phyloP scores from a whole-genome alignment of 2,329 filamentous ascomycete species.

The Aspergillus latus region DNA sequence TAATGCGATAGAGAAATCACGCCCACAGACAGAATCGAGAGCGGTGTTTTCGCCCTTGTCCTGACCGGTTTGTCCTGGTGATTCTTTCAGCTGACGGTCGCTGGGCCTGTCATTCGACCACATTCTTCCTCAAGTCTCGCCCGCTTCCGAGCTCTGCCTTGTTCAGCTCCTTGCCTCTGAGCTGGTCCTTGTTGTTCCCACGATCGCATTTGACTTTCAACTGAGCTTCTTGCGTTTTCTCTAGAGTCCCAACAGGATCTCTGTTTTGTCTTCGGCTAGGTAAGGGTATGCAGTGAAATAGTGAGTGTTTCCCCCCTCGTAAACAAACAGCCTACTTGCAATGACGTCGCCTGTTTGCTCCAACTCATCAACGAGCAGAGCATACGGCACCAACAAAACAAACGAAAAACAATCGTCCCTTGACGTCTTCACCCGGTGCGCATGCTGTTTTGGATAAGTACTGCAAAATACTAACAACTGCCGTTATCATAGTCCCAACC shows the following conservation, averaged over 20 bases:
- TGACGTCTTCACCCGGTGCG: background rate
- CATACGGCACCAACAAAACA: slow-evolving; percentile 5
- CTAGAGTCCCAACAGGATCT: background rate
- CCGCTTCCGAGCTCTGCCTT: background rate
- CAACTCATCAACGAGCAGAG: slow-evolving; percentile 8
- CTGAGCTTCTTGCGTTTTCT: background rate
- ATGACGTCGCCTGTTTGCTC: slow-evolving; percentile 9
- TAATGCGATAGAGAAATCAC: slow-evolving; percentile 2
- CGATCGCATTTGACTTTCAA: slow-evolving; percentile 1
- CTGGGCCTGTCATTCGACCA: slow-evolving; percentile 8
- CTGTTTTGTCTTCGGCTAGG: background rate
- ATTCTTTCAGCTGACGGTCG: slow-evolving; percentile 13
- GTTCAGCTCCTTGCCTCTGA: slow-evolving; percentile 5
- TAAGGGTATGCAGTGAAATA: slow-evolving; percentile 9
- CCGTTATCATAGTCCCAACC: slow-evolving; percentile 28
- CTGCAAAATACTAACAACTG: slow-evolving; percentile 10
- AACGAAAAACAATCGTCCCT: background rate
- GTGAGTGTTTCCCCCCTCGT: slow-evolving; percentile 9
- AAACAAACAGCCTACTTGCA: slow-evolving; percentile 8
- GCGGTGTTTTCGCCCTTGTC: background rate
- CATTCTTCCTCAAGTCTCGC: background rate
- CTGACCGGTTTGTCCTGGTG: slow-evolving; percentile 1
- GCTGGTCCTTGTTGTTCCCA: background rate
- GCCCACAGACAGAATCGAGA: background rate
- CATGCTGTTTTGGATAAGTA: slow-evolving; percentile 17